Evolutionary conservation across 768 basidiomycete species (phyloP), one percentile per base, ranked within the genome.

Genomic region (Solioccasus polychromus): DNA sequence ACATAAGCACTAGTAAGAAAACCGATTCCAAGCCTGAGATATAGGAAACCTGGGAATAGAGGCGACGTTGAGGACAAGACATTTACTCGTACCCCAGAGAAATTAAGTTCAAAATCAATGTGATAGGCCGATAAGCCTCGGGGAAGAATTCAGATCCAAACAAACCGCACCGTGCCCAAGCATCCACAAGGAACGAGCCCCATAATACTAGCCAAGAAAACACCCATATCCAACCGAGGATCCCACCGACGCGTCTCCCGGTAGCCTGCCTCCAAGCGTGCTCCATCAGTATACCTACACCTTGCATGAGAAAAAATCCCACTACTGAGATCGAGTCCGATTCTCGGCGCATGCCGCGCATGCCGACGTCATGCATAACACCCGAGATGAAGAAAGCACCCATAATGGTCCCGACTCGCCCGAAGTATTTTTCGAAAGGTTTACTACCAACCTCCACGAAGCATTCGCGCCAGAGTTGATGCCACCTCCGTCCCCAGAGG

Each of bases 401-500:
- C 3, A 87, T 45, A 7, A 85, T 64, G 4, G 59, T 63, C 5
- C 79, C 80, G 2, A 57, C 45, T 17, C 73, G 72, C 18, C 84
- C 82, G 22, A 78, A 54, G 5, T 78, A 49, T 42, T 54, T 55
- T 22, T 59, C 58, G 22, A 78, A 40, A 0, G 78, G 77, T 25
- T 65, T 67, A 9, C 67, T 67, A 10, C 82, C 83, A 15, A 79
- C 49, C 11, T 59, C 62, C 32, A 83, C 62, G 53, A 87, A 85
- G 29, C 62, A 55, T 34, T 80, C 74, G 8, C 83, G 74, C 55
- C 84, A 82, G 5, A 79, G 48, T 53, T 85, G 83, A 52, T 88
- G 85, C 85, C 86, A 88, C n/a, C 75, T 65, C 44, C 50, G 59
- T 4, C 74, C 69, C 86, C 85, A 88, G 45, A 83, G 78, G 18